A percentile compares a stretch with the other conserved stretches of the same genome.
phyloP scores from a whole-genome alignment of 2,329 filamentous ascomycete species.

The Fusarium nelsonii region DNA sequence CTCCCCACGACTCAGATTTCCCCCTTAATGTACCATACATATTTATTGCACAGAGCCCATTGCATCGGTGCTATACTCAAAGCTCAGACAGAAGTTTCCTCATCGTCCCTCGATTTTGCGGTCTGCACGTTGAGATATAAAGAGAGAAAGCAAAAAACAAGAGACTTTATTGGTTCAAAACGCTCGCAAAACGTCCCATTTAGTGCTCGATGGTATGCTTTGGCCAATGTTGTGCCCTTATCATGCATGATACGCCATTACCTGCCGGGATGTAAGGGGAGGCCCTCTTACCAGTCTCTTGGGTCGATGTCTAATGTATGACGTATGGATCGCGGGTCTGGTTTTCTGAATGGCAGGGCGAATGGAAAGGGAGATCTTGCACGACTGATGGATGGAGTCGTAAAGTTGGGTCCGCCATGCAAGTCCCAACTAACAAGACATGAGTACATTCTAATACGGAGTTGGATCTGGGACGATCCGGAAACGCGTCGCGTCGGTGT shows the following conservation, averaged over 20 bases:
- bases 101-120: constrained; percentile 48
- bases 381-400: constrained; percentile 25
- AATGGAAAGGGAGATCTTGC: constrained; percentile 5
- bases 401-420: constrained; percentile 31
- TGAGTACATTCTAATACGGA: constrained; percentile 25
- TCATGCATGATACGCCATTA: constrained; percentile 7
- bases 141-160: constrained; percentile 42
- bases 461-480: constrained; percentile 40
- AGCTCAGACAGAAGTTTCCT: constrained; percentile 35
- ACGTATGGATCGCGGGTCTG: constrained; percentile 29
- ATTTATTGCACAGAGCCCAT: constrained; percentile 43
- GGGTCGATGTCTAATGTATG: constrained; percentile 27
- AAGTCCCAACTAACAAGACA: constrained; percentile 20
- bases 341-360: constrained; percentile 17
- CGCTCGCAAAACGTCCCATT: constrained; percentile 37
- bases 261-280: constrained; percentile 16
- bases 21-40: constrained; percentile 48
- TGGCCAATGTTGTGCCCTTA: constrained; percentile 15
- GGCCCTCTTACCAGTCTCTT: constrained; percentile 8
- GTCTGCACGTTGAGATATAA: constrained; percentile 48
- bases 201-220: constrained; percentile 36
- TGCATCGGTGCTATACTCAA: constrained; percentile 36
- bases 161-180: constrained; percentile 45
- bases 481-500: constrained; percentile 37
- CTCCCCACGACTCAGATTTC: constrained; percentile 36